Percentiles rank a stretch among this genome's conserved stretches.
These are phyloP conservation scores for Pseudohalonectria lignicola DNA, from an alignment of 2,329 filamentous ascomycete genomes.

Conservation along the genomic window DNA sequence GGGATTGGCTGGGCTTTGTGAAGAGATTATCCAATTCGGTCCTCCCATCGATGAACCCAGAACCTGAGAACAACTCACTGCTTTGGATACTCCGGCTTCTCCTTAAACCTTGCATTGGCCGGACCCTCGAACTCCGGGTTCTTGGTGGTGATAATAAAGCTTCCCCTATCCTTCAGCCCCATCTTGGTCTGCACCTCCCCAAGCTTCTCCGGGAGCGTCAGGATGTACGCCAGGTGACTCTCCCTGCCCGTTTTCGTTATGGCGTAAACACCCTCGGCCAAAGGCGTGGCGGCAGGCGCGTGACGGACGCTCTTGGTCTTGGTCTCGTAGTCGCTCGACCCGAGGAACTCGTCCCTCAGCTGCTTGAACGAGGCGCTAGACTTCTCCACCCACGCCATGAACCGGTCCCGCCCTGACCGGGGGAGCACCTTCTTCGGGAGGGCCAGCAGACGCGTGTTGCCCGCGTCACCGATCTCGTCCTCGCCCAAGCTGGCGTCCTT, in stretches of 20 bases:
- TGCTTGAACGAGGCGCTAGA: constrained; percentile 51
- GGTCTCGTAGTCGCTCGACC: constrained; percentile 58
- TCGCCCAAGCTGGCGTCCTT: constrained; percentile 55
- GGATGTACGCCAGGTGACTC: constrained; percentile 68
- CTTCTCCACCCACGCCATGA: constrained; percentile 79
- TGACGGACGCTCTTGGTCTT: constrained; percentile 63
- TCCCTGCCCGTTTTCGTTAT: constrained; percentile 62
- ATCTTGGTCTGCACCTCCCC: constrained; percentile 66
- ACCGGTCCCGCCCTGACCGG: constrained; percentile 53
- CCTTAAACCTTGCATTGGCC: constrained; percentile 47
- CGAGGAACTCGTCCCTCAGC: constrained; percentile 63
- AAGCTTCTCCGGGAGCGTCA: constrained; percentile 60
- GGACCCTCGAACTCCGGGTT: constrained; percentile 65
- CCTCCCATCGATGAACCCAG: too few species aligned
- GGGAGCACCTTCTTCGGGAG: constrained; percentile 81
- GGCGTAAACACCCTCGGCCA: constrained; percentile 81
- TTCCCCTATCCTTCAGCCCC: constrained; percentile 59
- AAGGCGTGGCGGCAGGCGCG: constrained; percentile 56
- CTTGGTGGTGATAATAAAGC: constrained; percentile 69
- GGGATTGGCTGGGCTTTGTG: not conserved
- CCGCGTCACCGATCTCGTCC: constrained; percentile 32
- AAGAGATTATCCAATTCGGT: not conserved
- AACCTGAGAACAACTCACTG: too few species aligned
- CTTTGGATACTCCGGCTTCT: constrained; percentile 59
- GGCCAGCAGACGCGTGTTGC: constrained; percentile 61